Evolutionary conservation across 2,329 filamentous ascomycete species (phyloP).

Genomic region (Scorias spongiosa): DNA sequence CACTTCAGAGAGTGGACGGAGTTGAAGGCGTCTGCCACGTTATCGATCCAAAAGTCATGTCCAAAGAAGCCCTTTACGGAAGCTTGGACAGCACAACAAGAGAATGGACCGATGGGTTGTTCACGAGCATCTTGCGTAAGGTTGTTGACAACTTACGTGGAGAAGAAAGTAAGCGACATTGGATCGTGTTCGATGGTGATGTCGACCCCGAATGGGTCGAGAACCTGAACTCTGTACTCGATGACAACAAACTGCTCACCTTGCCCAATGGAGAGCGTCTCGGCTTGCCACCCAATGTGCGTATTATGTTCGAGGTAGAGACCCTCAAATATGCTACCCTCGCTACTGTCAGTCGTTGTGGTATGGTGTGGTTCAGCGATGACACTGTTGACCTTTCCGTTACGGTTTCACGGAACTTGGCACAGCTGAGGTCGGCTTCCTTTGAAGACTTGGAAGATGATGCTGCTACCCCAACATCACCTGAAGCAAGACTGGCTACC

Average conservation of each 20-base stretch:
- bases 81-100: constrained; percentile 91
- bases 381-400: constrained; percentile 87
- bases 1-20: constrained; percentile 77
- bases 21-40: constrained; percentile 92
- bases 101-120: constrained; percentile 97
- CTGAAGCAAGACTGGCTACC: constrained; percentile 48
- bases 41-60: constrained; percentile 99
- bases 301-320: constrained; percentile 99
- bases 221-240: constrained; percentile 97
- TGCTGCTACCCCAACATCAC: constrained; percentile 49
- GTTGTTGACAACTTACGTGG: constrained; percentile 98
- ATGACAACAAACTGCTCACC: constrained; percentile 96
- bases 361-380: constrained; percentile 99
- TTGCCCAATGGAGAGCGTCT: constrained; percentile 96
- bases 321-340: constrained; percentile 93
- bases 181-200: constrained; percentile 98
- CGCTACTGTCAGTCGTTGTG: constrained; percentile 96
- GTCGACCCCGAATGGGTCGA: constrained; percentile 99
- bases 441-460: constrained; percentile 97
- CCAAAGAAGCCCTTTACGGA: constrained; percentile 92
- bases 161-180: constrained; percentile 91
- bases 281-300: constrained; percentile 82
- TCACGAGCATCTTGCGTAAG: constrained; percentile 93
- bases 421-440: constrained; percentile 62
- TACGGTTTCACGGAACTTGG: constrained; percentile 85